Base-by-base conservation (phyloP, 2,329 filamentous ascomycete genomes). In the Epicoccum sorghinum region DNA sequence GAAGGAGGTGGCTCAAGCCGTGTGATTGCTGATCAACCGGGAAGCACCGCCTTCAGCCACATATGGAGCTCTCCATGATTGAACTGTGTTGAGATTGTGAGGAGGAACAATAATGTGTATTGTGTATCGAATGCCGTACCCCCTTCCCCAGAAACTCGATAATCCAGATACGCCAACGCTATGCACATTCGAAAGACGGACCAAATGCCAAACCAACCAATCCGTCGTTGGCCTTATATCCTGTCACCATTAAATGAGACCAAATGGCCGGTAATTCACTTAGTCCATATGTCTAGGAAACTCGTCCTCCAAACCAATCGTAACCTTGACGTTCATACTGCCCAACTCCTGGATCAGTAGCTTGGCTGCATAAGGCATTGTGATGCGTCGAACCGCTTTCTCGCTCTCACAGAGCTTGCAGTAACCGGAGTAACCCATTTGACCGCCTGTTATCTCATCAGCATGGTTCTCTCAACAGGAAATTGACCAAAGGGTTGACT, bases 321-420 rank as follows among this genome's bases (percentile, higher is more conserved):
- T 83, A 55, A 96, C 93, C 58, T 93, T 90, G n/a, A 99, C 91
- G 75, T 99, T 99, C 95, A 99, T 99, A 75, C 91, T 96, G 70
- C 96, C 88, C 68, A 99, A 77, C 78, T 99, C 95, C 79, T 99
- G 95, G 43, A 98, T 91, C 51, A 99, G 79, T 71, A 99, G 78
- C 82, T 99, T 98, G 0, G 95, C 95, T 14, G 95, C 95, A 76
- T 99, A 99, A 30, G 95, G 95, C 83, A 99, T 96, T 30, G 89
- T 93, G 89, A 99, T 96, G 75, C 89, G 89, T 13, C 91, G 89
- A 24, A 99, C 91, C 27, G 89, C 87, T 52, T 89, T 85, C 35
- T 90, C 93, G 64, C 87, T 91, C 79, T 91, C 87, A 77, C 95
- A 99, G 4, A 90, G 92, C 77, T 96, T 90, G 74, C 95, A 99